Evolutionary conservation across 139 green algal genomes (phyloP), one percentile per base, ranked within the genome.

Genomic region (Spirogloea muscicola): DNA sequence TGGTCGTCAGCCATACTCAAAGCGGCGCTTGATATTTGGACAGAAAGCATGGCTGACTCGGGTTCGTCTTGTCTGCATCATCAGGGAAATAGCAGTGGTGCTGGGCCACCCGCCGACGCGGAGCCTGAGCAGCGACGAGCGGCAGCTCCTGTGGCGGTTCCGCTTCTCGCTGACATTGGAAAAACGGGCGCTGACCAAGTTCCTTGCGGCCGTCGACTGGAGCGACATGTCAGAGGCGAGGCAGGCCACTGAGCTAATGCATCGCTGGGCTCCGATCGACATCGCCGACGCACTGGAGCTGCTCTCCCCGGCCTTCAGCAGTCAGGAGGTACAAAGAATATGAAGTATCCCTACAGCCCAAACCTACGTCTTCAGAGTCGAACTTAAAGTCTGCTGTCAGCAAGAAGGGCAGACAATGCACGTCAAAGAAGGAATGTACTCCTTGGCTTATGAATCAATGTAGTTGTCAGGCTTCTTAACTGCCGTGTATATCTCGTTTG

Each of bases 261-360:
- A 76, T 3, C 46, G 83, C 51, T 97, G 94, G 93, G 91, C 85
- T 21, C 78, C 89, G 51, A 91, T 96, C 52, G 88, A 86, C 41
- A 86, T 91, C 1, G 91, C 91, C 0, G 90, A 96, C 40, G 94
- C 94, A 1, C 87, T 98, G 41, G 91, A 96, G 82, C 87, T 98
- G 52, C 92, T 98, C 33, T 94, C 87, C 0, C 90, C 91, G 2
- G 86, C 90, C 57, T 96, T 96, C 84, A 68, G 41, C 1, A 84
- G 59, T 21, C 52, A 79, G 78, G 39, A 74, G 72, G 72, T 80
- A 37, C 46, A 55, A 21, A 55, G 21, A 21, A 55, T 55, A n/a
- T n/a, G n/a, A n/a, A n/a, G n/a, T n/a, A n/a, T n/a, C n/a, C n/a
- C n/a, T n/a, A n/a, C n/a, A n/a, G n/a, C n/a, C n/a, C n/a, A n/a